Base-by-base conservation (phyloP, 495 filamentous ascomycete genomes). In the Lasiosphaeris hirsuta region DNA sequence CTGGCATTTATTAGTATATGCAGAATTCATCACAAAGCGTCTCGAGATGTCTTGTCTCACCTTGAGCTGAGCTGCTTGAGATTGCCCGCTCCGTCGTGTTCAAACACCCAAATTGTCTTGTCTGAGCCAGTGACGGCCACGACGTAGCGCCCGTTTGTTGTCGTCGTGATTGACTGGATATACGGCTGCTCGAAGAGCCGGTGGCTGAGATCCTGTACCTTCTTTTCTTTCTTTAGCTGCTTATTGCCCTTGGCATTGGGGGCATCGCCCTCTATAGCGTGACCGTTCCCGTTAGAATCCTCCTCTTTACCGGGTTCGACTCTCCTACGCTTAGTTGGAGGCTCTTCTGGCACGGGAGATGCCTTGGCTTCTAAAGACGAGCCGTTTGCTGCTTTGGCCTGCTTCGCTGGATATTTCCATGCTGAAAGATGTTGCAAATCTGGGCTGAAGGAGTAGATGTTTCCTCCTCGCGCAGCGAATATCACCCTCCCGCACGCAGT, bases 41-140 rank as follows among this genome's bases (percentile, higher is more conserved):
- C 2, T 38, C 11, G 7, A 23, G 11, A 30, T 10, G 1, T n/a
- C 6, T 18, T 41, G 23, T 52, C 76, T 63, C 73, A 89, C 90
- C 93, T 84, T 67, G 84, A 77, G 70, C 86, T 96, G 37, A 93
- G 67, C 61, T 87, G 78, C 48, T 78, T 72, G 15, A 97, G 71
- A 8, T 74, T 73, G 17, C 86, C 88, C 52, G 81, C 74, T 0
- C 77, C 71, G 14, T 78, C 75, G 41, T 92, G 69, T 57, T 84
- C 75, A 62, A 97, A 88, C 1, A 97, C 91, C 63, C 89, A 86
- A 53, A 98, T 77, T 51, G 79, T 85, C 75, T 97, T 98, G 76
- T 97, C 94, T 64, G 95, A 91, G 7, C 82, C 85, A 7, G 94
- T 96, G 15, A 91, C 77, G 10, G 84, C 87, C 37, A 96, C 77